These are phyloP conservation scores for Ambrosiella beaveri DNA, from an alignment of 2,329 filamentous ascomycete species.

Conservation along the genomic window DNA sequence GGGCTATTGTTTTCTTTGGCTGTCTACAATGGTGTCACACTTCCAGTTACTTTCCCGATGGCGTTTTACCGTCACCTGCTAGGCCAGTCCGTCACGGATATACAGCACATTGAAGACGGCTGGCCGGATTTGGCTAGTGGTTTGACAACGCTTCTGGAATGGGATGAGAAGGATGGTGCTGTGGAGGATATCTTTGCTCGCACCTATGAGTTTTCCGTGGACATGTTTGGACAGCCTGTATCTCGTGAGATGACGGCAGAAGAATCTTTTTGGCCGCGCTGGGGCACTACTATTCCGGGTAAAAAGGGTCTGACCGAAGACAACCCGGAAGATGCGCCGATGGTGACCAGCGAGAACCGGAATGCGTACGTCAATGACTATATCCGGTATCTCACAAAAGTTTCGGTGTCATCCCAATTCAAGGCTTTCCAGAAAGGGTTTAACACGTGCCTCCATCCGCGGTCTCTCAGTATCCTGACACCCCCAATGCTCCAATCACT, in stretches of 20 bases:
- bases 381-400: constrained; percentile 62
- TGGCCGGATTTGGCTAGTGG: constrained; percentile 72
- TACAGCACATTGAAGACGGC: constrained; percentile 67
- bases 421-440: constrained; percentile 72
- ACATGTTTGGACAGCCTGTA: constrained; percentile 37
- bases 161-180: constrained; percentile 55
- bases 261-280: constrained; percentile 21
- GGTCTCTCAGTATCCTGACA: constrained; percentile 55
- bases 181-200: constrained; percentile 69
- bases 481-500: constrained; percentile 55
- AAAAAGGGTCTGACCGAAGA: constrained; percentile 19
- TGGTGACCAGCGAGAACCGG: constrained; percentile 71
- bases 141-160: constrained; percentile 54
- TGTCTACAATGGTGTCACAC: constrained; percentile 78
- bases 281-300: constrained; percentile 14
- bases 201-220: constrained; percentile 70
- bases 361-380: constrained; percentile 69
- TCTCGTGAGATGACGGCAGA: constrained; percentile 37
- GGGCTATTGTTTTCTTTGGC: constrained; percentile 79
- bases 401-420: constrained; percentile 61
- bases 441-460: constrained; percentile 51
- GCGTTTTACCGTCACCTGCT: constrained; percentile 71
- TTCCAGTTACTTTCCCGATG: constrained; percentile 76
- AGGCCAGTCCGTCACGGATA: constrained; percentile 46
- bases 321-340: constrained; percentile 37